Conservation (phyloP, 495 filamentous ascomycete genomes). For the Lasiosphaeriaceae sp. region DNA sequence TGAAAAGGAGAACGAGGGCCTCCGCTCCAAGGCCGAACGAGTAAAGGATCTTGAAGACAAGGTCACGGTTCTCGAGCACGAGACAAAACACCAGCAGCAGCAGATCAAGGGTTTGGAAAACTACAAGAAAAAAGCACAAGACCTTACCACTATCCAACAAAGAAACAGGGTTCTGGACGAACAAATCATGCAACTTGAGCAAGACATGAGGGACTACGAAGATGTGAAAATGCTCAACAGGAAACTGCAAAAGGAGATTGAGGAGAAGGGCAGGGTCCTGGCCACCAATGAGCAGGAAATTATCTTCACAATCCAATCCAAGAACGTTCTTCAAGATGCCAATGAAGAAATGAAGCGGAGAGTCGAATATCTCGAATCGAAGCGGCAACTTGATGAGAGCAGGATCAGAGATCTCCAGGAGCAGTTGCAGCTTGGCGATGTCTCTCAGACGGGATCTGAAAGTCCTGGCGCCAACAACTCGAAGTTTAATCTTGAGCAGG, state of each 20-base stretch:
- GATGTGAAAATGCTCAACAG: constrained; percentile 55
- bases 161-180: constrained; percentile 47
- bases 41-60: constrained; percentile 48
- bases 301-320: constrained; percentile 34
- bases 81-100: constrained; percentile 70
- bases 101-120: constrained; percentile 75
- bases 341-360: constrained; percentile 29
- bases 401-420: constrained; percentile 45
- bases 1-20: constrained; percentile 41
- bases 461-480: constrained; percentile 21
- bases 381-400: constrained; percentile 33
- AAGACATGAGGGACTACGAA: constrained; percentile 63
- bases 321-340: constrained; percentile 29
- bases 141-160: constrained; percentile 38
- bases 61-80: constrained; percentile 62
- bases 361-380: constrained; percentile 32
- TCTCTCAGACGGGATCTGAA: constrained; percentile 16
- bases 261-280: constrained; percentile 30
- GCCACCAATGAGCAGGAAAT: constrained; percentile 42
- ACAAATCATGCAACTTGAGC: constrained; percentile 51
- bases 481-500: constrained; percentile 38
- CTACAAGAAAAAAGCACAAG: constrained; percentile 70
- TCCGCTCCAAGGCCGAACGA: constrained; percentile 40
- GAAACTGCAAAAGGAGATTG: constrained; percentile 47
- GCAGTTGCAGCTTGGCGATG: constrained; percentile 35